Evolutionary conservation across 352 stramenopile genomes (phyloP).

Genomic region (Pythium aristosporum): DNA sequence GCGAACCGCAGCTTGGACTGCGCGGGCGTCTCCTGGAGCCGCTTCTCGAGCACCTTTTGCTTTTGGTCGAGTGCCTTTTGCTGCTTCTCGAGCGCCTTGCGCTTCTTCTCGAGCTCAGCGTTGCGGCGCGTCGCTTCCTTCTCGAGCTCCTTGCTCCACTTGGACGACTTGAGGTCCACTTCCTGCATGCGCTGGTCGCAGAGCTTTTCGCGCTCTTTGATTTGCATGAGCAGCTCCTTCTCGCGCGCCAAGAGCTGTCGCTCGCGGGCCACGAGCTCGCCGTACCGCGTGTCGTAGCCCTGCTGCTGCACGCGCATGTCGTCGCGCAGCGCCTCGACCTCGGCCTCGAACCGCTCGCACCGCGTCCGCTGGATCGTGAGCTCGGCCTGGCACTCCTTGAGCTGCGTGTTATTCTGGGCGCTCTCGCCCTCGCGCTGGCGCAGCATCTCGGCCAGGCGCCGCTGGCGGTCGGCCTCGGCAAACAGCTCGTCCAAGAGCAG

Average conservation of each 20-base stretch:
- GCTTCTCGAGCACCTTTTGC: slow-evolving; percentile 23
- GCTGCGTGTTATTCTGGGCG: slow-evolving; percentile 10
- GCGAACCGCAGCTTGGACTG: slow-evolving; percentile 9
- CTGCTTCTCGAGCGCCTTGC: slow-evolving; percentile 19
- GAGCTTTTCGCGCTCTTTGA: slow-evolving; percentile 17
- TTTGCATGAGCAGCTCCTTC: slow-evolving; percentile 8
- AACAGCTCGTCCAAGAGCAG: slow-evolving; percentile 58
- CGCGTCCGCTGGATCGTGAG: slow-evolving; percentile 5
- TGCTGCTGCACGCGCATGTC: not conserved
- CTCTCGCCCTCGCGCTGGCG: slow-evolving; percentile 30
- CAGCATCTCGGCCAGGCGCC: slow-evolving; percentile 37
- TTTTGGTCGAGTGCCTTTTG: slow-evolving; percentile 19
- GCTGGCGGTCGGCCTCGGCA: slow-evolving; percentile 46
- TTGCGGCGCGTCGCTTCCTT: slow-evolving; percentile 14
- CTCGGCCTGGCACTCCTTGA: slow-evolving; percentile 18
- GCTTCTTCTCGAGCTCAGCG: slow-evolving; percentile 20
- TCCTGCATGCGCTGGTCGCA: slow-evolving; percentile 16
- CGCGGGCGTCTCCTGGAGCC: slow-evolving; percentile 18
- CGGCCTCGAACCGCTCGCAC: slow-evolving; percentile 7
- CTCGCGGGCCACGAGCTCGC: slow-evolving; percentile 15
- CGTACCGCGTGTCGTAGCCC: slow-evolving; percentile 11
- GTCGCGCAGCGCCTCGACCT: slow-evolving; percentile 1
- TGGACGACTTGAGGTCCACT: slow-evolving; percentile 13
- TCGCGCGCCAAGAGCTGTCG: slow-evolving; percentile 12
- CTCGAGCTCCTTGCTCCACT: slow-evolving; percentile 23